phyloP scores from a whole-genome alignment of 495 filamentous ascomycete genomes.

The Tuber indicum region DNA sequence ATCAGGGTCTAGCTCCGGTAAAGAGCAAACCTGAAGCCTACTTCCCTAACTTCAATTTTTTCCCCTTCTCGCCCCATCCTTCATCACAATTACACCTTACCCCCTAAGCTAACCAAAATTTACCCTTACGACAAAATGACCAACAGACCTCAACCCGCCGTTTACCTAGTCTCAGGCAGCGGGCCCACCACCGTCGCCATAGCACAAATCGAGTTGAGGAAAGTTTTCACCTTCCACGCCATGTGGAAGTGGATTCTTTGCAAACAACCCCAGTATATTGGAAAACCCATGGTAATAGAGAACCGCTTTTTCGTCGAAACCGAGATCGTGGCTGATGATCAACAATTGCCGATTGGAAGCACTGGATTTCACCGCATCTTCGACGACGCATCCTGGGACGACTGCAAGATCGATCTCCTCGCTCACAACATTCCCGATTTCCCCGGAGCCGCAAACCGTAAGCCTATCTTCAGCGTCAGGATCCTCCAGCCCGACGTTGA shows the following conservation, averaged over 20 bases:
- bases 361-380: conserved; percentile 1
- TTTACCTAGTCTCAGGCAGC: neutral
- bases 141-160: neutral
- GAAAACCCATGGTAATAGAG: neutral
- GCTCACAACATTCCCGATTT: conserved; percentile 1
- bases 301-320: conserved; percentile 1
- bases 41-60: neutral
- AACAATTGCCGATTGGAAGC: neutral
- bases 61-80: neutral
- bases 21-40: neutral
- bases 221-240: neutral
- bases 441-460: neutral
- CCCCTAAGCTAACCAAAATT: neutral
- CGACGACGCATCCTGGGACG: conserved; percentile 1
- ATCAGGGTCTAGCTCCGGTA: neutral
- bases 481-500: neutral
- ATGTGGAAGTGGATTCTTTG: neutral
- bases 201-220: neutral
- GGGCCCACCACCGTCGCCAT: neutral
- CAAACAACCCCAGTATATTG: conserved; percentile 2
- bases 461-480: conserved; percentile 1
- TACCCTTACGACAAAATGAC: neutral
- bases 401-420: neutral
- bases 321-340: neutral
- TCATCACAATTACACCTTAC: neutral